Base-by-base conservation (phyloP, 305 asterid species). In the Ilex paraguariensis region DNA sequence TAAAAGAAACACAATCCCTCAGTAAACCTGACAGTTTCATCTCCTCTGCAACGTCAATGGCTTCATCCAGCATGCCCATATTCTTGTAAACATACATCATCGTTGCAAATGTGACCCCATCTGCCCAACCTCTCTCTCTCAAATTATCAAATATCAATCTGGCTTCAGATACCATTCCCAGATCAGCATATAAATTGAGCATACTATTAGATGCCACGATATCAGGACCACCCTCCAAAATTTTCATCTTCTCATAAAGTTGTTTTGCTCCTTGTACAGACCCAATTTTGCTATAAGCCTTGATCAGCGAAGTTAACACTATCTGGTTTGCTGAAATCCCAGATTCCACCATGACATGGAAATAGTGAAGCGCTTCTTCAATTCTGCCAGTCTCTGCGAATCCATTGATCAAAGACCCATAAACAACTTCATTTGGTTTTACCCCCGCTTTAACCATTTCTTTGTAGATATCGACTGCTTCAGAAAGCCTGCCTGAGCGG, bases 1-100 rank as follows among this genome's bases (percentile, higher is more conserved):
- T 86, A 73, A 73, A 92, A 55, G 93, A 36, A 13, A 80, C 66
- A 30, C 84, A 79, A 62, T 87, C 96, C 60, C 51, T 82, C 74
- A 87, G 39, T 30, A 90, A 67, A 56, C 91, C 87, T 8, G 86
- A 77, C 61, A 63, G 62, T 70, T 72, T 92, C 94, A 92, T 85
- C 78, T 89, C 80, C 42, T 72, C 82, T 16, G 97, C 97, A 64
- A 92, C 85, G 50, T 76, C 87, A 57, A 90, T 72, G 63, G 95
- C 96, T 73, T 85, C 84, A 31, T 84, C 84, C n/a, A 85, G 87
- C 98, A 87, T 87, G 53, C 97, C 97, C 97, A 85, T 81, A 78
- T 84, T 92, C 83, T 80, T 87, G 66, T 87, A 89, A 31, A 74
- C 93, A 69, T 84, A 79, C 77, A 89, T 92, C 96, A 92, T 87